Evolutionary conservation across 805 yeast genomes (phyloP).

Genomic region (Cephaloascus albidus): DNA sequence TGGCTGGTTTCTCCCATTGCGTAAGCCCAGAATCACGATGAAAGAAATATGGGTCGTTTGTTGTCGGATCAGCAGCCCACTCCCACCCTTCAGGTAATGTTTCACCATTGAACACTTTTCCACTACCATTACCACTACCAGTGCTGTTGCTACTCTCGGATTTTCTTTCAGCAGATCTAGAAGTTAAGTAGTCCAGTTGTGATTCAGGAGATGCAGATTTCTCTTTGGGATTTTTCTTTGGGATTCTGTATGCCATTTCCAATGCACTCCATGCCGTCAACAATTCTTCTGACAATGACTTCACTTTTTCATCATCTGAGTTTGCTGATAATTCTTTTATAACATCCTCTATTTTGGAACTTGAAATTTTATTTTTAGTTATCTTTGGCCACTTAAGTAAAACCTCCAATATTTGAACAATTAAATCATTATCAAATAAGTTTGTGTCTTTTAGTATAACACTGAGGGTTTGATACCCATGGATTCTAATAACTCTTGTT

Average conservation of each 20-base stretch:
- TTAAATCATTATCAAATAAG: slow-evolving; percentile 27
- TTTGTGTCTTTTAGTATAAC: slow-evolving; percentile 37
- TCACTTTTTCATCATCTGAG: slow-evolving; percentile 15
- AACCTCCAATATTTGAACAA: slow-evolving; percentile 43
- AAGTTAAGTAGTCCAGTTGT: background rate
- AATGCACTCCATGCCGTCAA: slow-evolving; percentile 62
- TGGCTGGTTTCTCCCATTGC: slow-evolving; percentile 53
- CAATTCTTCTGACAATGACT: slow-evolving; percentile 30
- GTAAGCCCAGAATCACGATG: slow-evolving; percentile 37
- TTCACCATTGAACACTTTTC: slow-evolving; percentile 12
- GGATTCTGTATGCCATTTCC: slow-evolving; percentile 80
- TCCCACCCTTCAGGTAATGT: slow-evolving; percentile 62
- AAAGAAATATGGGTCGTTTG: slow-evolving; percentile 43
- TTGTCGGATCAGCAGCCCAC: slow-evolving; percentile 35
- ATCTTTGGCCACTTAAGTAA: slow-evolving; percentile 22
- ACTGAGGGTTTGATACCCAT: slow-evolving; percentile 77
- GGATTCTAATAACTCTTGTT: slow-evolving; percentile 59
- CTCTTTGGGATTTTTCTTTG: slow-evolving; percentile 36
- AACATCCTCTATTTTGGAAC: slow-evolving; percentile 31
- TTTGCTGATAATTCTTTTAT: slow-evolving; percentile 16
- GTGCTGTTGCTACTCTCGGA: no score
- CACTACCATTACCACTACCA: no score
- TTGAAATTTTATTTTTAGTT: slow-evolving; percentile 31
- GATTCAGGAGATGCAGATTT: background rate
- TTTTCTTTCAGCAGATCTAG: background rate